Evolutionary conservation across 2,329 filamentous ascomycete genomes (phyloP), one percentile per base, ranked within the genome.

Genomic region (Neonectria coccinea): DNA sequence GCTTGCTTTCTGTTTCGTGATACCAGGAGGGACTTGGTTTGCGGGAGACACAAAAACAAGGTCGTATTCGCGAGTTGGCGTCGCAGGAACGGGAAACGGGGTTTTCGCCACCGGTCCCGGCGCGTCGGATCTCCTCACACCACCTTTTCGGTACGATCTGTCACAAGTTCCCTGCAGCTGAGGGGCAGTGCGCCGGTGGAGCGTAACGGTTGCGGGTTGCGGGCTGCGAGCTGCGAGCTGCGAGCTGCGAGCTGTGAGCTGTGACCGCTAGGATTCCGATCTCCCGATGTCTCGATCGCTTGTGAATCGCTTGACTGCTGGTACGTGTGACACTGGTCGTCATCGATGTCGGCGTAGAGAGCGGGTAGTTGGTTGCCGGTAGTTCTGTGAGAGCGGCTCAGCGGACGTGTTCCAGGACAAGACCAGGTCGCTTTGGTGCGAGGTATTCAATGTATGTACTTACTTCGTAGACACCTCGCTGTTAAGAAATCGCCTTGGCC

Each of bases 41-140:
- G 31, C 31, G 4, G 31, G 31, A 50, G 55, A 25, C 25, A 25
- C 25, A 57, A 12, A 4, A 5, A 44, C n/a, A 27, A 33, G 45
- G 31, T 39, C 47, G 56, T 48, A 41, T 59, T 59, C 50, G 8
- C 29, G 14, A 31, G 53, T 47, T 25, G 45, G 27, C 27, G 48
- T 51, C 51, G 56, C 56, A 53, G 48, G 56, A 25, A 14, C 27
- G 29, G 47, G 47, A 29, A 25, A 25, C 25, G 36, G 25, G 20
- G 18, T 45, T 59, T 59, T 57, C 29, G 56, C 56, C 56, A 53
- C 56, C 20, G 14, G 56, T 59, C 48, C 56, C 56, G 29, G 25
- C 56, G 6, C 29, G 41, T 31, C 41, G 56, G 56, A 20, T 42
- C 56, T 50, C 20, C 44, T 59, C 56, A 59, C 56, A 59, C 56